Evolutionary conservation across 2,329 filamentous ascomycete genomes (phyloP), one percentile per base, ranked within the genome.

Genomic region (Lanzia echinophila): DNA sequence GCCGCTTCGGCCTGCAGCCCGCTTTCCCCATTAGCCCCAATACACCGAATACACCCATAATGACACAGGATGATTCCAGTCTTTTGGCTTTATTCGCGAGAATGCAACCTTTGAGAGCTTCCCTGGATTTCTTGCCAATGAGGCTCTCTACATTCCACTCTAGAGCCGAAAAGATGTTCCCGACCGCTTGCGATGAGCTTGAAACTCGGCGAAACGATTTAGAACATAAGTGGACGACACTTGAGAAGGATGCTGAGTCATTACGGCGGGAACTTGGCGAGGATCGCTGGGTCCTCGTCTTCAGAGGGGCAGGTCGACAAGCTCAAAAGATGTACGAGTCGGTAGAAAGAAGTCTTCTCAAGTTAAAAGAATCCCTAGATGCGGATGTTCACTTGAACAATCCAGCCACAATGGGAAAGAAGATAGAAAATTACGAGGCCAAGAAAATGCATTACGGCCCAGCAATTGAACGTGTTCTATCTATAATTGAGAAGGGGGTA

Each of bases 291-390:
- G 85, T 99, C 42, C 79, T 95, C 50, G 91, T 97, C 34, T 99
- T 99, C 73, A 83, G 92, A 54, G 92, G 94, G 60, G 94, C 94
- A 15, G 91, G 90, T 13, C 81, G 87, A 54, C 90, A 96, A 70
- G 92, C 94, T 4, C 83, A 94, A 62, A 96, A 96, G 73, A 96
- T 99, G 90, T 92, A 90, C 67, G 90, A 96, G 62, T 96, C 91
- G 3, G 89, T 97, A 20, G 88, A 95, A 67, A 81, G 92, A 59
- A 96, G 90, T 67, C 82, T 95, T 55, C 72, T 76, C 45, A 95
- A 95, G 71, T 77, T 99, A 34, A 84, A 81, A 58, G 90, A 96
- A 66, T 84, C 83, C 3, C 75, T 96, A 15, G 88, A 95, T 55
- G 77, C 82, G 11, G 85, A 84, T 7, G 78, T 86, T 64, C 86